Conservation (phyloP, 225 moss, liverwort and hornwort genomes). For the Antitrichia curtipendula region DNA sequence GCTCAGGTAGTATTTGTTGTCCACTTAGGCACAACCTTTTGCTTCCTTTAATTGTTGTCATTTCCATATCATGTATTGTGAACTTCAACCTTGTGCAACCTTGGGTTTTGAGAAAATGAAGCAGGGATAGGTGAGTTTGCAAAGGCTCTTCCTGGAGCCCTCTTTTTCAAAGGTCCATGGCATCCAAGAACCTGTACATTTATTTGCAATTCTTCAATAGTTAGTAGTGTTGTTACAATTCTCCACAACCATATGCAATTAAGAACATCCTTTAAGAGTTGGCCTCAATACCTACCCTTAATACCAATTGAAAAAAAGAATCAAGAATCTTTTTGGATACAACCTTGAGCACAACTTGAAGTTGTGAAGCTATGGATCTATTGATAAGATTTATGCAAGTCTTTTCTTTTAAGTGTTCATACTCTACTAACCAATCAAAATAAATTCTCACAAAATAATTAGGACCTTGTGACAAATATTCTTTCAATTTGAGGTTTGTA, state of each 20-base stretch:
- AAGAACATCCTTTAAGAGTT: not conserved
- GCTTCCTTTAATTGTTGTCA: not conserved
- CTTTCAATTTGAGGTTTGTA: not conserved
- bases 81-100: not conserved
- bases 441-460: not conserved
- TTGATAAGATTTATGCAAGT: not conserved
- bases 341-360: not conserved
- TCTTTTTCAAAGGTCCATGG: conserved; percentile 23
- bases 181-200: conserved; percentile 33
- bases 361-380: not conserved
- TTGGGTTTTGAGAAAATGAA: not conserved
- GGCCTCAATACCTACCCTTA: not conserved
- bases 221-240: not conserved
- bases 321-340: not conserved
- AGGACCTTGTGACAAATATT: not conserved
- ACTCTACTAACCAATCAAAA: no score
- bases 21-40: not conserved
- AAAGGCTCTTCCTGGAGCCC: conserved; percentile 14
- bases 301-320: no score
- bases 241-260: not conserved
- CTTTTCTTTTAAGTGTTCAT: not conserved
- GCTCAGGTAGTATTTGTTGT: not conserved
- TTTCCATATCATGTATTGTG: not conserved
- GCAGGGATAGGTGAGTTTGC: conserved; percentile 1
- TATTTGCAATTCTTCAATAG: not conserved